Evolutionary conservation across 148 eudicot species (phyloP).

Genomic region (Rheum nobile): DNA sequence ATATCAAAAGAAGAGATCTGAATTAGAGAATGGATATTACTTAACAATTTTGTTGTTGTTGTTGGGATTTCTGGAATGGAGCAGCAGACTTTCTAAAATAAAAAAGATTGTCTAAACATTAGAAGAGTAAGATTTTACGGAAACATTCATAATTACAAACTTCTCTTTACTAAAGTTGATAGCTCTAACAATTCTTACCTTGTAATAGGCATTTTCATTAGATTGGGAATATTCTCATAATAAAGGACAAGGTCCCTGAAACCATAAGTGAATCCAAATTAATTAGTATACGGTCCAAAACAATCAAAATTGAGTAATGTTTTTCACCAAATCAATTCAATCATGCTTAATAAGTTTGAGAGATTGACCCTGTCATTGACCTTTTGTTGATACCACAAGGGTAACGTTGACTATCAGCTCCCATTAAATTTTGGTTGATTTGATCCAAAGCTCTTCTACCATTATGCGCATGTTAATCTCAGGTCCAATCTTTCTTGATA

Average conservation of each 20-base stretch:
- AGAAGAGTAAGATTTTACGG: neutral
- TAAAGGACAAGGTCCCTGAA: neutral
- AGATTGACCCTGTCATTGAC: neutral
- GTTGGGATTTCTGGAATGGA: slow-evolving; percentile 21
- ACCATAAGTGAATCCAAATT: neutral
- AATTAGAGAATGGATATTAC: slow-evolving; percentile 9
- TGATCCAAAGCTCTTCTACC: neutral
- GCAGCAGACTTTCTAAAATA: slow-evolving; percentile 29
- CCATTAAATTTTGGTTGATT: slow-evolving; percentile 5
- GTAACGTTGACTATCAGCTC: slow-evolving; percentile 1
- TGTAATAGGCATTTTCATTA: neutral
- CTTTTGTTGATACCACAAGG: slow-evolving; percentile 2
- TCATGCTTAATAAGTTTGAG: neutral
- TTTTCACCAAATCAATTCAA: neutral
- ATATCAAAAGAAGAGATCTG: neutral
- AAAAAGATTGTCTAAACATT: neutral
- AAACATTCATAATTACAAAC: neutral
- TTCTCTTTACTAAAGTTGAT: neutral
- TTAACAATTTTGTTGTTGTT: slow-evolving; percentile 8
- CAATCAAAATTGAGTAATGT: neutral
- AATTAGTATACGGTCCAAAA: neutral
- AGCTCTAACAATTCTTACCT: neutral
- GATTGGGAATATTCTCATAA: slow-evolving; percentile 6
- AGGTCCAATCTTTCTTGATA: neutral
- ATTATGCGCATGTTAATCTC: slow-evolving; percentile 1